These are phyloP conservation scores for Papiliotrema terrestris DNA, from an alignment of 1,284 basidiomycete species.

Conservation along the genomic window DNA sequence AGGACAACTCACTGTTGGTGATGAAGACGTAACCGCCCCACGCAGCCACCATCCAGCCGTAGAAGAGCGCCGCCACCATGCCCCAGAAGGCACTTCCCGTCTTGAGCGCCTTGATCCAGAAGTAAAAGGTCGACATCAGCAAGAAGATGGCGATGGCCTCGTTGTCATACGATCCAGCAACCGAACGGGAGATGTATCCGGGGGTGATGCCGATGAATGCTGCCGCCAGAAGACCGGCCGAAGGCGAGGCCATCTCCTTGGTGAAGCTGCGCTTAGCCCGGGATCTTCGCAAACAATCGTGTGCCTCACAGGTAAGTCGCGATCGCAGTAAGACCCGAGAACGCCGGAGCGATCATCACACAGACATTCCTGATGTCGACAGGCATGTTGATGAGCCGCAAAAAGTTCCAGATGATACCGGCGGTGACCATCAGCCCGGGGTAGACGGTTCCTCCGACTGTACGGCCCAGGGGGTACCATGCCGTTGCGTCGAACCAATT, in stretches of 20 bases:
- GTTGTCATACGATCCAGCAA: constrained; percentile 99
- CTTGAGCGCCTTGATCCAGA: constrained; percentile 97
- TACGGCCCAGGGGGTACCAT: constrained; percentile 97
- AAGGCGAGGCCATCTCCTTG: constrained; percentile 87
- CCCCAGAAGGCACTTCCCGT: constrained; percentile 89
- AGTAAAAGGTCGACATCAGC: constrained; percentile 98
- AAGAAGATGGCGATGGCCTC: constrained; percentile 99
- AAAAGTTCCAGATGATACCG: constrained; percentile 89
- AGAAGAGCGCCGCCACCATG: constrained; percentile 87
- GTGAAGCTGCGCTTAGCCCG: constrained; percentile 65
- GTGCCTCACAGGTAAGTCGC: constrained; percentile 83
- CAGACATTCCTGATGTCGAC: constrained; percentile 98
- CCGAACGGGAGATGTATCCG: constrained; percentile 94
- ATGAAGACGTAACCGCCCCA: constrained; percentile 99
- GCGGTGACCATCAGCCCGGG: constrained; percentile 97
- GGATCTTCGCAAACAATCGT: not conserved
- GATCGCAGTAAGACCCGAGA: constrained; percentile 94
- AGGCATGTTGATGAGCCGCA: constrained; percentile 84
- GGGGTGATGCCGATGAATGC: constrained; percentile 98
- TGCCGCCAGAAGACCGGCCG: constrained; percentile 93
- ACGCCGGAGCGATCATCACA: constrained; percentile 93
- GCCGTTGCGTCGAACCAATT: constrained; percentile 99
- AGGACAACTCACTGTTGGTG: constrained; percentile 69
- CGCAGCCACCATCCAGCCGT: constrained; percentile 99
- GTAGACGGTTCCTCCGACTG: constrained; percentile 97